Conservation (phyloP, 495 filamentous ascomycete species). For the Lichenothelia convexa region DNA sequence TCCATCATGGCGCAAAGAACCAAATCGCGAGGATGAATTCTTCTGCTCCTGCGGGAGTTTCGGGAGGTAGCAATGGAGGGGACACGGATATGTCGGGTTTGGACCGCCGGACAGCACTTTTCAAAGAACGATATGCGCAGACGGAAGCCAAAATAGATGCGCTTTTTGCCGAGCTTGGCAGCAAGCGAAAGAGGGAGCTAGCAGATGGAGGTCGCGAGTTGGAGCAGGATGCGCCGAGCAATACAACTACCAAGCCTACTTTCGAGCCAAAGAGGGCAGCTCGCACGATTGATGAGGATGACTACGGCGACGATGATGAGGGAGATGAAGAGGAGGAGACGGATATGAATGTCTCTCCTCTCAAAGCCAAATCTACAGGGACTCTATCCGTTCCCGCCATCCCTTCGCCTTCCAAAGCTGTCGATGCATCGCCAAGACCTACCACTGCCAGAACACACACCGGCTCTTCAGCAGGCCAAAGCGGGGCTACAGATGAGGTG, state of each 20-base stretch:
- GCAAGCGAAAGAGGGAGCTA: constrained; percentile 16
- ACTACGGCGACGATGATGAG: constrained; percentile 78
- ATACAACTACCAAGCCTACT: constrained; percentile 18
- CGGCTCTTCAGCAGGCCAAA: constrained; percentile 26
- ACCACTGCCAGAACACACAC: constrained; percentile 19
- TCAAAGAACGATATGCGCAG: constrained; percentile 38
- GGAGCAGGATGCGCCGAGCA: not conserved
- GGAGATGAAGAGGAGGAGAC: constrained; percentile 51
- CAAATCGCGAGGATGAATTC: too few species aligned
- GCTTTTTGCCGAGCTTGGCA: constrained; percentile 31
- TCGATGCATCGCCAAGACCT: constrained; percentile 20
- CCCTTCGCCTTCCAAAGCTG: constrained; percentile 21
- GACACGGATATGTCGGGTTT: too few species aligned
- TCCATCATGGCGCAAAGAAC: too few species aligned
- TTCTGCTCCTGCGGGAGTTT: constrained; percentile 14
- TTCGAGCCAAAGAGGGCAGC: constrained; percentile 39
- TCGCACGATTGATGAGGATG: constrained; percentile 63
- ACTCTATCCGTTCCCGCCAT: constrained; percentile 24
- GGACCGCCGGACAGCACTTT: constrained; percentile 37
- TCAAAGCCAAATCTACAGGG: constrained; percentile 41
- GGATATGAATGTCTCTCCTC: constrained; percentile 31
- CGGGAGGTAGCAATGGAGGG: constrained; percentile 10
- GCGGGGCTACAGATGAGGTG: constrained; percentile 61
- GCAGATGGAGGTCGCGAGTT: constrained; percentile 11
- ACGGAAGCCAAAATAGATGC: constrained; percentile 42